These are phyloP conservation scores for Naematelia aurantialba DNA, from an alignment of 768 basidiomycete genomes.

Conservation along the genomic window DNA sequence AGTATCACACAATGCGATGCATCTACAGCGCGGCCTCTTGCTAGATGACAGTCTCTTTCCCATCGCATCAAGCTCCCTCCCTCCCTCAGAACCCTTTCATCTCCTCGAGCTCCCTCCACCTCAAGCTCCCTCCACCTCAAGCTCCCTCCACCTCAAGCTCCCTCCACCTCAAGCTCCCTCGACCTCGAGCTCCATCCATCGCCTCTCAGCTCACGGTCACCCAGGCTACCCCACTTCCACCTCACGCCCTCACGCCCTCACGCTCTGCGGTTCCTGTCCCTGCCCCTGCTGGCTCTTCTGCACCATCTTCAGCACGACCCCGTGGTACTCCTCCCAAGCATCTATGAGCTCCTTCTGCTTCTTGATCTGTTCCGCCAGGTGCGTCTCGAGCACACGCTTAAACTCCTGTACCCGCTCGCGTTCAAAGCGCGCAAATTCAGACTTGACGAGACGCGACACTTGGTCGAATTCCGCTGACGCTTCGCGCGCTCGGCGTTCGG, in stretches of 20 bases:
- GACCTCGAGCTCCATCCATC: too few relatives aligned
- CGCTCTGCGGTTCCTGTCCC: not conserved
- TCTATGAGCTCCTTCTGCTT: constrained; percentile 79
- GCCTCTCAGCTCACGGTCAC: too few relatives aligned
- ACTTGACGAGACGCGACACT: constrained; percentile 79
- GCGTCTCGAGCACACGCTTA: constrained; percentile 73
- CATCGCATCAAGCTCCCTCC: not conserved
- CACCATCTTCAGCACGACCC: constrained; percentile 59
- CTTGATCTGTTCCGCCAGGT: constrained; percentile 79
- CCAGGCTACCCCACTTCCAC: too few relatives aligned
- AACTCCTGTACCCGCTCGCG: constrained; percentile 91
- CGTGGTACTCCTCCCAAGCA: constrained; percentile 79
- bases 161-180: too few relatives aligned
- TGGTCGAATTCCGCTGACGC: constrained; percentile 84
- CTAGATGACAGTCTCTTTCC: too few relatives aligned
- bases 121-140: too few relatives aligned
- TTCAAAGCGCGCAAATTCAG: constrained; percentile 86
- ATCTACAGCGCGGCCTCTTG: too few relatives aligned
- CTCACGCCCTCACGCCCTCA: too few relatives aligned
- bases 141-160: too few relatives aligned
- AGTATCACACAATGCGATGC: too few relatives aligned
- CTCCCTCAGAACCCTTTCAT: too few relatives aligned
- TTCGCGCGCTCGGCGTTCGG: constrained; percentile 77
- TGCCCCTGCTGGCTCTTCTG: constrained; percentile 22
- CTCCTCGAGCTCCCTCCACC: too few relatives aligned